These are phyloP conservation scores for Litchi chinensis DNA, from an alignment of 345 rosid genomes.

Conservation along the genomic window DNA sequence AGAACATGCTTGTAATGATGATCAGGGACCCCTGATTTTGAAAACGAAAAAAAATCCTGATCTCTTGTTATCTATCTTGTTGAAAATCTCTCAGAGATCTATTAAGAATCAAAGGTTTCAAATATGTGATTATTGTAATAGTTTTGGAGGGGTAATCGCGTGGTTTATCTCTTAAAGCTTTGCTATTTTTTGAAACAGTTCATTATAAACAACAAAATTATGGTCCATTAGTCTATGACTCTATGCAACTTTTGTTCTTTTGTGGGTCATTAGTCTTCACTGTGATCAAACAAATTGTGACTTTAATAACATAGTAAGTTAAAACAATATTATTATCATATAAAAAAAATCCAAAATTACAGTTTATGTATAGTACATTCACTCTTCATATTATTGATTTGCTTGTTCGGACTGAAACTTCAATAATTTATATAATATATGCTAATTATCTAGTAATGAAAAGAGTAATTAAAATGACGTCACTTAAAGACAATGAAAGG, in stretches of 20 bases:
- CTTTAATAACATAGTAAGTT: neutral
- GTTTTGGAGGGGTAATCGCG: conserved; percentile 19
- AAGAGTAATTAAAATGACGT: neutral
- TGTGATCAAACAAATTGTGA: conserved; percentile 12
- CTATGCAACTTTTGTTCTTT: conserved; percentile 17
- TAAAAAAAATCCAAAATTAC: neutral
- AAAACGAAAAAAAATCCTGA: neutral
- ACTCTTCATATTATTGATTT: no score
- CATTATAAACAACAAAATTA: conserved; percentile 26
- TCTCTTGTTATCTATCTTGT: conserved; percentile 22
- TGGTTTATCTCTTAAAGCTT: conserved; percentile 21
- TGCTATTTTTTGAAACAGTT: conserved; percentile 20
- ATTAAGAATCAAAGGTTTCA: conserved; percentile 28
- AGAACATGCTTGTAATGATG: conserved; percentile 50
- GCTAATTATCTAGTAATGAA: neutral
- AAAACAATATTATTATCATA: neutral
- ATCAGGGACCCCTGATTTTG: conserved; percentile 38
- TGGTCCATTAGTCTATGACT: conserved; percentile 2
- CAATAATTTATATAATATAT: neutral
- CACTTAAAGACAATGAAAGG: neutral
- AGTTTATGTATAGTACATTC: no score
- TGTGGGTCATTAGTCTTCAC: conserved; percentile 1
- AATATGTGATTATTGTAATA: conserved; percentile 35
- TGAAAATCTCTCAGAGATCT: conserved; percentile 20
- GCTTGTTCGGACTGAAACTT: neutral